A percentile compares a stretch with the other conserved stretches of the same genome.
phyloP scores from a whole-genome alignment of 768 basidiomycete species.

The Termitomyces sp. region DNA sequence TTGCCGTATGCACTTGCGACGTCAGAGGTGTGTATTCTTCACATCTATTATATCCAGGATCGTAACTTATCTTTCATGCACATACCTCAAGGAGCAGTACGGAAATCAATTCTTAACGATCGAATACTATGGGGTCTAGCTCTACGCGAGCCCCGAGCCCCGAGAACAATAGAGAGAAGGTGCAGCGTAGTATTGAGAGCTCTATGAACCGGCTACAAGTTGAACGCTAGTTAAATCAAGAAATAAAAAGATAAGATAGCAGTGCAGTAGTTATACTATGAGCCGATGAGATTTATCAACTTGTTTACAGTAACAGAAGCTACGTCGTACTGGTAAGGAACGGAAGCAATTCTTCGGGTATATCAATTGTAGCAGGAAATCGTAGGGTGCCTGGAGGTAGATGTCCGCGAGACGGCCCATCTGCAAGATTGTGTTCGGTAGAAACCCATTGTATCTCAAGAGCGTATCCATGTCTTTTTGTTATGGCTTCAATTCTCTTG shows the following conservation, averaged over 20 bases:
- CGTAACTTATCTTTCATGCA: too few relatives aligned
- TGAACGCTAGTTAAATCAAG: too few relatives aligned
- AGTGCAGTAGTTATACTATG: not conserved
- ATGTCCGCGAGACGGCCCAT: constrained; percentile 13
- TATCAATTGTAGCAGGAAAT: constrained; percentile 2
- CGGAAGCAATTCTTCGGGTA: constrained; percentile 8
- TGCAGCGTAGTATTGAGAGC: too few relatives aligned
- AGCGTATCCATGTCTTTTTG: not conserved
- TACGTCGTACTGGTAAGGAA: constrained; percentile 1
- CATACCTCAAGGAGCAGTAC: too few relatives aligned
- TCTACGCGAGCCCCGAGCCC: too few relatives aligned
- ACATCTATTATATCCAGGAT: too few relatives aligned
- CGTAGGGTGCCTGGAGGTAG: constrained; percentile 8
- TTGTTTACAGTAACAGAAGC: not conserved
- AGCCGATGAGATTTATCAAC: not conserved
- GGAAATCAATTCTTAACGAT: too few relatives aligned
- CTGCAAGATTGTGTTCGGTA: constrained; percentile 9
- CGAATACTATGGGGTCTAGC: too few relatives aligned
- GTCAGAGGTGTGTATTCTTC: too few relatives aligned
- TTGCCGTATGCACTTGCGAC: too few relatives aligned
- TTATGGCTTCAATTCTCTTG: not conserved
- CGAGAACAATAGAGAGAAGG: too few relatives aligned
- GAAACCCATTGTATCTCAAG: constrained; percentile 4
- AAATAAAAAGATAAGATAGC: not conserved
- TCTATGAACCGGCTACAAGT: too few relatives aligned